Base-by-base conservation (phyloP, 495 filamentous ascomycete genomes). In the Venustampulla echinocandica region DNA sequence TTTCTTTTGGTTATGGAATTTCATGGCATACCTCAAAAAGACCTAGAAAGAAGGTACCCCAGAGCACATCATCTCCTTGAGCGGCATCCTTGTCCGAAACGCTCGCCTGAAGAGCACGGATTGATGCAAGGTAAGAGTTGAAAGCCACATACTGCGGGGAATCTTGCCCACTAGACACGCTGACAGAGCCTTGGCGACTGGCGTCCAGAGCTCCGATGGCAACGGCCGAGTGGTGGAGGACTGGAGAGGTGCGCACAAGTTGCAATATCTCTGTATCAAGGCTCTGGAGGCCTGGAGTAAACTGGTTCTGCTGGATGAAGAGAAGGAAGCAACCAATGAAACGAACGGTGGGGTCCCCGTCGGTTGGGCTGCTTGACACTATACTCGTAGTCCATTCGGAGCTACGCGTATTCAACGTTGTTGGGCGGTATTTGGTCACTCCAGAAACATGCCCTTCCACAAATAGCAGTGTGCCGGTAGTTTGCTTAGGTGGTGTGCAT, bases 21-120 rank as follows among this genome's bases (percentile, higher is more conserved):
- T 30, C n/a, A n/a, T 17, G 9, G 24, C 30, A 18, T 10, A 46
- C 49, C 44, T 54, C 52, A 27, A 57, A 57, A 1, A 57, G 18
- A 0, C 54, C 54, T 9, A 53, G 42, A 14, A 57, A 48, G 24
- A 57, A 50, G 1, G 54, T 57, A 9, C 21, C 53, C 54, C 54
- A 57, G 1, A 56, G 21, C 10, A 20, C 18, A 14, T 33, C 39
- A 15, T 55, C 35, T 19, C 36, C 47, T 23, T 46, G 3, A 10
- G 19, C 2, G 18, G 46, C 6, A 5, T 27, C 27, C 3, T 13
- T 1, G 24, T 33, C 14, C n/a, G 42, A n/a, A 7, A 55, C 34
- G 0, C 47, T 47, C 2, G n/a, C 22, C 13, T 39, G 52, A 23
- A 55, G 24, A 3, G 2, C 19, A 6, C 4, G 10, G 14, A 55